These are phyloP conservation scores for Phaeosphaeria sp. DNA, from an alignment of 2,329 filamentous ascomycete species.

Conservation along the genomic window DNA sequence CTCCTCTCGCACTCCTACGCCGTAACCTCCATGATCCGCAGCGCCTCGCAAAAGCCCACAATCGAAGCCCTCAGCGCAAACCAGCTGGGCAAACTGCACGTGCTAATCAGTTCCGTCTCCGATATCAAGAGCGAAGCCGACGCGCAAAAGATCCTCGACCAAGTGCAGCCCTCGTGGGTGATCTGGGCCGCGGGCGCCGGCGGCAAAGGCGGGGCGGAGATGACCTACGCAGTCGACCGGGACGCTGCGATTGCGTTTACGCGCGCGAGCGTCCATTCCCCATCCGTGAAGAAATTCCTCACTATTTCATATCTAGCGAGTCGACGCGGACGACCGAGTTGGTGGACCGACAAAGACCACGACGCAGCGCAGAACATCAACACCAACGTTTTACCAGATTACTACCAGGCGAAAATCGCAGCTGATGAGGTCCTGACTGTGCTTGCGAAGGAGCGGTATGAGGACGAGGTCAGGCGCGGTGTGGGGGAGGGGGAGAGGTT, in stretches of 20 bases:
- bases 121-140: slow-evolving; percentile 70
- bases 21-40: slow-evolving; percentile 80
- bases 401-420: slow-evolving; percentile 62
- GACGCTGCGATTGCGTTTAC: slow-evolving; percentile 64
- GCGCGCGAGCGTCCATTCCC: slow-evolving; percentile 53
- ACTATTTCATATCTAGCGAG: slow-evolving; percentile 62
- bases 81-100: slow-evolving; percentile 68
- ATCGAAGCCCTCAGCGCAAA: slow-evolving; percentile 68
- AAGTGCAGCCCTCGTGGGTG: slow-evolving; percentile 69
- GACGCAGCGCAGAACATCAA: slow-evolving; percentile 55
- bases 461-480: slow-evolving; percentile 35
- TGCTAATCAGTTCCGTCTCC: slow-evolving; percentile 74
- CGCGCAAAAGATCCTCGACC: slow-evolving; percentile 67
- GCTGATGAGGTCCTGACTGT: slow-evolving; percentile 63
- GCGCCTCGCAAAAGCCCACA: slow-evolving; percentile 68
- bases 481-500: slow-evolving; percentile 46
- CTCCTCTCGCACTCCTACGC: slow-evolving; percentile 77
- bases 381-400: slow-evolving; percentile 57
- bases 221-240: slow-evolving; percentile 61
- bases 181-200: slow-evolving; percentile 72
- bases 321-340: slow-evolving; percentile 55
- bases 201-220: slow-evolving; percentile 59
- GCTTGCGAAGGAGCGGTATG: slow-evolving; percentile 41
- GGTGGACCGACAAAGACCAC: slow-evolving; percentile 60
- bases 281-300: slow-evolving; percentile 60